phyloP scores from a whole-genome alignment of 2,329 filamentous ascomycete genomes.

The Pyricularia pennisetigena region DNA sequence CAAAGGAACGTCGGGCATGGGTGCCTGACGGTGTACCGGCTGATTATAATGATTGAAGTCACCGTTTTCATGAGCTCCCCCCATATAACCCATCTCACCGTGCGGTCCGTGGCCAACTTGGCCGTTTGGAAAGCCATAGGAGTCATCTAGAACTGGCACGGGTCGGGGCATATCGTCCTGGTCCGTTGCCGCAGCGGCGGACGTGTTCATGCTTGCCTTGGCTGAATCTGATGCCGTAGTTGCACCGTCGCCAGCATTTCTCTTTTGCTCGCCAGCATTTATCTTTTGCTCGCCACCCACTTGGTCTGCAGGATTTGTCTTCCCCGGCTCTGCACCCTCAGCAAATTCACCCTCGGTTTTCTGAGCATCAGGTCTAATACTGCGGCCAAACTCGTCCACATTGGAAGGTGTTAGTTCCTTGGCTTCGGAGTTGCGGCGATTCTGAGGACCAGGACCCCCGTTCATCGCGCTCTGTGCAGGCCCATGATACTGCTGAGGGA shows the following conservation, averaged over 20 bases:
- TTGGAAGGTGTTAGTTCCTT: constrained; percentile 8
- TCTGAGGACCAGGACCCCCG: not conserved
- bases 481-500: not conserved
- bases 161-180: not conserved
- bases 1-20: constrained; percentile 36
- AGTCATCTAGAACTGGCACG: constrained; percentile 3
- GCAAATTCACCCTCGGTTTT: constrained; percentile 8
- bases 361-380: constrained; percentile 13
- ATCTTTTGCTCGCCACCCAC: not conserved
- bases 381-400: constrained; percentile 21
- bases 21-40: not conserved
- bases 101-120: not conserved
- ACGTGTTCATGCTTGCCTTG: constrained; percentile 15
- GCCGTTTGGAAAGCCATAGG: not conserved
- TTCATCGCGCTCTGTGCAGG: constrained; percentile 1
- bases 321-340: constrained; percentile 5
- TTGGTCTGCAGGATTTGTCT: constrained; percentile 2
- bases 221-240: constrained; percentile 10
- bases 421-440: not conserved
- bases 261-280: not conserved
- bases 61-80: not conserved
- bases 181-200: not conserved
- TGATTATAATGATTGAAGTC: constrained; percentile 1
- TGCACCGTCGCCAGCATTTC: not conserved
- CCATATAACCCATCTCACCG: not conserved